A percentile compares a stretch with the other conserved stretches of the same genome.
These are phyloP conservation scores for Termitomyces sp. DNA, from an alignment of 768 basidiomycete species.

Conservation along the genomic window DNA sequence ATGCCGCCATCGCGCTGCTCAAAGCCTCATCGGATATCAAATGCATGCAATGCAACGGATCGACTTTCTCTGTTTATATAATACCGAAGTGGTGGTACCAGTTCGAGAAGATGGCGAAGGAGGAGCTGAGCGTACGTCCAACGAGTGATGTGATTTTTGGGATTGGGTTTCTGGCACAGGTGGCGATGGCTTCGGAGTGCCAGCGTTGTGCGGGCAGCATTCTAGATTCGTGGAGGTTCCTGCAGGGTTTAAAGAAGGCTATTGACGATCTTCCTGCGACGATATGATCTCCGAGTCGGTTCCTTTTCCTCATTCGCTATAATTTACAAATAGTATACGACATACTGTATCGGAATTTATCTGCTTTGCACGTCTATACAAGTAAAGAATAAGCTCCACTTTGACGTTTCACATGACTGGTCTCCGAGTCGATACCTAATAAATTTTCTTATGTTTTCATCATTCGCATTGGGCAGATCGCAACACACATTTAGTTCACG, in stretches of 20 bases:
- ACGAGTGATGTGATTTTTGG: constrained; percentile 60
- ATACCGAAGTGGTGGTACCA: constrained; percentile 71
- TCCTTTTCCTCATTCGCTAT: too few relatives aligned
- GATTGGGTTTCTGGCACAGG: constrained; percentile 55
- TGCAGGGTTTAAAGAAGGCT: constrained; percentile 50
- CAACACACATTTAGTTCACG: too few relatives aligned
- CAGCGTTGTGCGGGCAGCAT: constrained; percentile 66
- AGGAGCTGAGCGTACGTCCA: constrained; percentile 56
- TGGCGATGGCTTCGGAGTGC: constrained; percentile 52
- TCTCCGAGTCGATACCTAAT: too few relatives aligned
- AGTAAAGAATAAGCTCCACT: too few relatives aligned
- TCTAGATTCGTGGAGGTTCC: constrained; percentile 56
- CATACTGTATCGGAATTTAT: too few relatives aligned
- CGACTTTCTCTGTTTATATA: constrained; percentile 38
- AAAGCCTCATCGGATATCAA: constrained; percentile 47
- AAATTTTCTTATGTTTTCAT: too few relatives aligned
- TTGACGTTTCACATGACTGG: too few relatives aligned
- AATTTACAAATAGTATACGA: background rate
- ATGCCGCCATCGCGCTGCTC: constrained; percentile 48
- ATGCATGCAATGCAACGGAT: constrained; percentile 70
- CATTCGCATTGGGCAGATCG: too few relatives aligned
- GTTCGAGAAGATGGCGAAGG: constrained; percentile 54
- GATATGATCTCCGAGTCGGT: constrained; percentile 16
- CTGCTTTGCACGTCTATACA: too few relatives aligned
- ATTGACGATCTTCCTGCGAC: constrained; percentile 51